These are phyloP conservation scores for Marvania coccoides DNA, from an alignment of 139 green algal species.

Conservation along the genomic window DNA sequence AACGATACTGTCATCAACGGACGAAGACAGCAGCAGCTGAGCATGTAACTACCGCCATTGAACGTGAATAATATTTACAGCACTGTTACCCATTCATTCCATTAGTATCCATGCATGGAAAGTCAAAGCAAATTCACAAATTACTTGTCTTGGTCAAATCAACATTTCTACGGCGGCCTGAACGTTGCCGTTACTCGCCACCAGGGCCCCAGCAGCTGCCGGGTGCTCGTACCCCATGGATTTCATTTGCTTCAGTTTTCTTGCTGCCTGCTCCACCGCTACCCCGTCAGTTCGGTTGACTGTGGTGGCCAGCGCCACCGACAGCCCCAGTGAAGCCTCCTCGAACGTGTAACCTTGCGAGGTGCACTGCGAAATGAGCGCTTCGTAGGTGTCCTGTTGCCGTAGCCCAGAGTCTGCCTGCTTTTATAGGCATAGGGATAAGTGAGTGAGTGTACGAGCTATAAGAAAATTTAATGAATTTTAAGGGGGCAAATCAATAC, in stretches of 20 bases:
- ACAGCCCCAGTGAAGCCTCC: neutral
- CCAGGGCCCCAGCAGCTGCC: neutral
- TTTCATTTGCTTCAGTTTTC: neutral
- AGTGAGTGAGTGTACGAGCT: neutral
- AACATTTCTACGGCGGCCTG: neutral
- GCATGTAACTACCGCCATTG: neutral
- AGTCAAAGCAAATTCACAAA: too few relatives aligned
- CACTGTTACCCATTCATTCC: too few relatives aligned
- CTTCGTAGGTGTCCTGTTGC: neutral
- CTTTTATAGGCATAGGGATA: neutral
- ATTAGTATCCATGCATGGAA: too few relatives aligned
- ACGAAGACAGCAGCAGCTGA: neutral
- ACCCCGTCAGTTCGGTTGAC: neutral
- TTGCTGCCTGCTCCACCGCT: neutral
- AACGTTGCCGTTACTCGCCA: neutral
- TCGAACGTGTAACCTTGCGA: neutral
- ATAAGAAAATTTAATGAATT: neutral
- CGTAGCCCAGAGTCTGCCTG: conserved; percentile 1
- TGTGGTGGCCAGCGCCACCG: neutral
- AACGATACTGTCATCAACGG: neutral
- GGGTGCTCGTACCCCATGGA: neutral
- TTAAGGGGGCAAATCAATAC: neutral
- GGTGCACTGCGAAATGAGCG: neutral
- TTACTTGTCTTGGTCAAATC: too few relatives aligned
- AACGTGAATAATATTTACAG: neutral